A percentile compares a stretch with the other conserved stretches of the same genome.
phyloP scores from a whole-genome alignment of 2,329 filamentous ascomycete genomes.

The Ophiosphaerella korrae region DNA sequence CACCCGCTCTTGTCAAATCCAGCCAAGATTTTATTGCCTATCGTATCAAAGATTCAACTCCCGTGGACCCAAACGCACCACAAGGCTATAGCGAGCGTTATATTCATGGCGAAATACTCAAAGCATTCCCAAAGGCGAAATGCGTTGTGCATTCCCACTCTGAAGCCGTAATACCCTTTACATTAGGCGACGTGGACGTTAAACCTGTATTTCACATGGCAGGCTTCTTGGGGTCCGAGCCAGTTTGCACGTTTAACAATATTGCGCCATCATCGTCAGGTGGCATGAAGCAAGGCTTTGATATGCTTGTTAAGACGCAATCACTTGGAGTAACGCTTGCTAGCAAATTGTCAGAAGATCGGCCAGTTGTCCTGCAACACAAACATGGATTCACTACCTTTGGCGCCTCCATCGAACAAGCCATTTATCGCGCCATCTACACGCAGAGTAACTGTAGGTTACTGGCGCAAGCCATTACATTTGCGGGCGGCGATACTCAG shows the following conservation, averaged over 20 bases:
- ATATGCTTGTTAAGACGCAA: slow-evolving; percentile 36
- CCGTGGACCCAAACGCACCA: slow-evolving; percentile 48
- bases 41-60: slow-evolving; percentile 48
- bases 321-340: slow-evolving; percentile 31
- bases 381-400: slow-evolving; percentile 52
- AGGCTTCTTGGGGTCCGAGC: slow-evolving; percentile 41
- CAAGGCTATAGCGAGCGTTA: slow-evolving; percentile 50
- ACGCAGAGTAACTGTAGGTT: slow-evolving; percentile 43
- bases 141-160: slow-evolving; percentile 50
- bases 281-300: slow-evolving; percentile 24
- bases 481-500: slow-evolving; percentile 32
- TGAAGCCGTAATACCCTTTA: slow-evolving; percentile 49
- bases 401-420: slow-evolving; percentile 46
- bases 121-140: slow-evolving; percentile 45
- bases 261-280: slow-evolving; percentile 23
- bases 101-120: slow-evolving; percentile 51
- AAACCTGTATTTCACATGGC: slow-evolving; percentile 48
- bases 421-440: slow-evolving; percentile 50
- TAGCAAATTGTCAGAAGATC: slow-evolving; percentile 10
- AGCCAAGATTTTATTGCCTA: slow-evolving; percentile 56
- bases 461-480: slow-evolving; percentile 40
- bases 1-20: slow-evolving; percentile 55
- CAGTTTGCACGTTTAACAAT: slow-evolving; percentile 17
- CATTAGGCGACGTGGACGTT: slow-evolving; percentile 38
- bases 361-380: slow-evolving; percentile 46